Base-by-base conservation (phyloP, 306 rosid species). In the Acmispon strigosus region DNA sequence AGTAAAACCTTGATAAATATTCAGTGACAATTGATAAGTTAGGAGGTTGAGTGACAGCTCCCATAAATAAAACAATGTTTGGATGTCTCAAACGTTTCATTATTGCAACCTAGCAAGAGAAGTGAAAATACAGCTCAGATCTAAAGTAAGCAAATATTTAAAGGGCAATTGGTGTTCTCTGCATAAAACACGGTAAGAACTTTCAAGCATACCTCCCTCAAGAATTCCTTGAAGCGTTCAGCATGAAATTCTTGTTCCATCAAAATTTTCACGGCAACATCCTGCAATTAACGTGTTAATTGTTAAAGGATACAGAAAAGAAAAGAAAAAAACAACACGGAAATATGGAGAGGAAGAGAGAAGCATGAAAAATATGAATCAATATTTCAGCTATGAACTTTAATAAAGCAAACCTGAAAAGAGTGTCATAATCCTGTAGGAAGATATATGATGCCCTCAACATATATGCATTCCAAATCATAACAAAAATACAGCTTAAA, bases 261-360 rank as follows among this genome's bases (percentile, higher is more conserved):
- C 72, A 95, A 90, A 81, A 95, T 89, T 84, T 95, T 95, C 78
- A 95, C 99, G 69, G 99, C 99, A 69, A 95, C 99, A 41, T 95
- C 99, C 99, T 95, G 80, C 16, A 63, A 84, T 52, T 56, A 55
- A 73, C 69, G 72, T 48, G 43, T 24, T 61, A 41, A 73, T 67
- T 48, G 43, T 34, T 61, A 57, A 76, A 56, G 41, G 62, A 47
- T 59, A 0, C 63, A 43, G 47, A 70, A 55, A 15, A 63, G 6
- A 51, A 11, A 6, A 27, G 44, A 76, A 50, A 49, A 3, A 66
- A 50, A 48, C 39, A 39, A 49, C 29, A 60, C 37, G 37, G 37
- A 32, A 58, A 48, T 19, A 32, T 1, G 47, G 13, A 70, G 56
- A 61, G 48, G 29, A 62, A 27, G 70, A 62, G 7, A 20, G 27